These are phyloP conservation scores for Lentinula aciculospora DNA, from an alignment of 768 basidiomycete species.

Conservation along the genomic window DNA sequence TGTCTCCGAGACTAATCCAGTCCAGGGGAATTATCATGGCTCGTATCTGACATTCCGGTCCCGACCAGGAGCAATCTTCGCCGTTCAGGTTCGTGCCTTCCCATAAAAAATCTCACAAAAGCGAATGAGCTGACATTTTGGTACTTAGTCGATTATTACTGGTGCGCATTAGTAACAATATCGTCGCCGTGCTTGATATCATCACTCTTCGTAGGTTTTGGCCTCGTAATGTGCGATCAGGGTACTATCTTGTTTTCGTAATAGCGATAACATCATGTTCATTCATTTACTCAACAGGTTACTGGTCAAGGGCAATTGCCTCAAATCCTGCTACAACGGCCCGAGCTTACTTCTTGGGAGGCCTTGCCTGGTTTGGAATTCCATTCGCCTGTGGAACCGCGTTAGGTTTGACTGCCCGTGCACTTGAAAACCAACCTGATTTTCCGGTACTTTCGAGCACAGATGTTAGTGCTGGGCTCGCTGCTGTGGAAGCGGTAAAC, in stretches of 20 bases:
- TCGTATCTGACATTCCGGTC: slow-evolving; percentile 17
- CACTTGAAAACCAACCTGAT: slow-evolving; percentile 13
- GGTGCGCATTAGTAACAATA: neutral
- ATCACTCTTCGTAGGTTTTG: slow-evolving; percentile 3
- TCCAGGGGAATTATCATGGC: slow-evolving; percentile 12
- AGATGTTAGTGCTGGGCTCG: slow-evolving; percentile 15
- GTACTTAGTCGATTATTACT: neutral
- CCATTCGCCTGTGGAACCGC: slow-evolving; percentile 39
- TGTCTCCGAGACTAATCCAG: slow-evolving; percentile 14
- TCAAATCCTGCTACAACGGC: slow-evolving; percentile 22
- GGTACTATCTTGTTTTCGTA: slow-evolving; percentile 5
- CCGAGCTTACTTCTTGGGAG: slow-evolving; percentile 27
- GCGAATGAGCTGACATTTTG: neutral
- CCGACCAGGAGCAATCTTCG: slow-evolving; percentile 21
- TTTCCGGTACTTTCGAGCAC: slow-evolving; percentile 10
- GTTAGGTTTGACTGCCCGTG: slow-evolving; percentile 29
- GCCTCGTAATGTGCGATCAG: slow-evolving; percentile 13
- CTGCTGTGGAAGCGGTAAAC: slow-evolving; percentile 25
- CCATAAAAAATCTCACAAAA: neutral
- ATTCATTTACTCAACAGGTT: neutral
- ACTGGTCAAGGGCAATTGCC: slow-evolving; percentile 26
- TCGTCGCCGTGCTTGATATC: slow-evolving; percentile 8
- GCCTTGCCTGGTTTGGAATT: slow-evolving; percentile 31
- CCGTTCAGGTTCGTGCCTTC: slow-evolving; percentile 18
- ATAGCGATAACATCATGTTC: neutral